These are phyloP conservation scores for Avena sativa DNA, from an alignment of 176 grass and related monocot genomes.

Conservation along the genomic window DNA sequence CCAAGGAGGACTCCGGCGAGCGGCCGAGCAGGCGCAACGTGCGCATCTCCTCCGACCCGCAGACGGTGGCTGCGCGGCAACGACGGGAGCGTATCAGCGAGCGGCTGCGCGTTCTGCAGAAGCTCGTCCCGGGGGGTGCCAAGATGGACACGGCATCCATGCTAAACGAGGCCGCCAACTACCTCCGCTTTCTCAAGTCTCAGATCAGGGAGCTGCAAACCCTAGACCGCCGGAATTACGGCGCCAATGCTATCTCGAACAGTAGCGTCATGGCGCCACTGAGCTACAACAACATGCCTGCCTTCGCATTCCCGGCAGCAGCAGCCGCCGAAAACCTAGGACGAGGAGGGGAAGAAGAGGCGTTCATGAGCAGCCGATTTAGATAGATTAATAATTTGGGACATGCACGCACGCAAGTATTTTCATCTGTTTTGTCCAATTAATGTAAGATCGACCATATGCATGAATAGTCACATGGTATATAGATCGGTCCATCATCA, in stretches of 20 bases:
- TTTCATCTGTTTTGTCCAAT: slow-evolving; percentile 25
- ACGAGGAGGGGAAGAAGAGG: slow-evolving; percentile 24
- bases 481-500: slow-evolving; percentile 48
- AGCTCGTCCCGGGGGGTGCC: slow-evolving; percentile 75
- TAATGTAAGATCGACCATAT: slow-evolving; percentile 25
- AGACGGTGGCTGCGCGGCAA: slow-evolving; percentile 77
- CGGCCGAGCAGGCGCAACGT: slow-evolving; percentile 76
- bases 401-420: slow-evolving; percentile 38
- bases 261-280: not conserved
- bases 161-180: slow-evolving; percentile 88
- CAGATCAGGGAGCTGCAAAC: slow-evolving; percentile 80
- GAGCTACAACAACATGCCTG: slow-evolving; percentile 35
- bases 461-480: slow-evolving; percentile 20
- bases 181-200: slow-evolving; percentile 82
- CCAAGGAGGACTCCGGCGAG: slow-evolving; percentile 44
- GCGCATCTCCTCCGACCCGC: slow-evolving; percentile 76
- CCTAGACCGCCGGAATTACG: slow-evolving; percentile 54
- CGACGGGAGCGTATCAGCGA: slow-evolving; percentile 82
- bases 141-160: slow-evolving; percentile 95
- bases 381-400: slow-evolving; percentile 17
- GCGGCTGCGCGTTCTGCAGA: slow-evolving; percentile 75
- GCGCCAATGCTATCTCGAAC: not conserved
- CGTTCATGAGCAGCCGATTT: slow-evolving; percentile 38
- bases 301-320: slow-evolving; percentile 38
- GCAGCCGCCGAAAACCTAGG: slow-evolving; percentile 57